Evolutionary conservation across 306 rosid species (phyloP).

Genomic region (Pyrus betulifolia): DNA sequence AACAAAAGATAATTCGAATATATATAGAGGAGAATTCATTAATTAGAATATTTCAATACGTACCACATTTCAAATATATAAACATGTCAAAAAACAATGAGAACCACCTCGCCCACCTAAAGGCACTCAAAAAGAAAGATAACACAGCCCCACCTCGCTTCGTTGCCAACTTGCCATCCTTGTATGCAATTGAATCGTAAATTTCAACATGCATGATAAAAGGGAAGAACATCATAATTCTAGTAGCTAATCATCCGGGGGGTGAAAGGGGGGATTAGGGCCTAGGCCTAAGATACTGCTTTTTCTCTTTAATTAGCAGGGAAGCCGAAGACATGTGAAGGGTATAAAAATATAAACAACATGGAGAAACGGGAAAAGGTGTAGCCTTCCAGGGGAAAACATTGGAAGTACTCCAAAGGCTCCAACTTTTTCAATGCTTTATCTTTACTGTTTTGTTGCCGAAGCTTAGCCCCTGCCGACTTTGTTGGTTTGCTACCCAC

Average conservation of each 20-base stretch:
- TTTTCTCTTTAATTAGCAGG: neutral
- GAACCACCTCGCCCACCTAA: too few relatives aligned
- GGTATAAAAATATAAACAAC: neutral
- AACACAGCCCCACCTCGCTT: neutral
- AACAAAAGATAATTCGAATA: neutral
- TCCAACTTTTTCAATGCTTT: constrained; percentile 25
- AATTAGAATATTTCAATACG: neutral
- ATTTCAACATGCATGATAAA: neutral
- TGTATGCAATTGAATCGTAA: neutral
- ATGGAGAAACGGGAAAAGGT: neutral
- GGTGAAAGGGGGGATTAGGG: too few relatives aligned
- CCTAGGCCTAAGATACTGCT: neutral
- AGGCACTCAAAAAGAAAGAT: too few relatives aligned
- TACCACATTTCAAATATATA: too few relatives aligned
- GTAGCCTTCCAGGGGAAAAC: constrained; percentile 8
- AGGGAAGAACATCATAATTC: neutral
- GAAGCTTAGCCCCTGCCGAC: constrained; percentile 21
- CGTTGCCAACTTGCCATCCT: neutral
- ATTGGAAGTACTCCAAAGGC: constrained; percentile 27
- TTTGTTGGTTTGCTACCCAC: neutral
- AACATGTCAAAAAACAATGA: too few relatives aligned
- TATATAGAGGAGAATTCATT: too few relatives aligned
- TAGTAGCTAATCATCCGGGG: neutral
- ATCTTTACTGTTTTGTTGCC: constrained; percentile 22
- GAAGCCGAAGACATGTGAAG: neutral